phyloP scores from a whole-genome alignment of 495 filamentous ascomycete species.

The Aspergillus diversus region DNA sequence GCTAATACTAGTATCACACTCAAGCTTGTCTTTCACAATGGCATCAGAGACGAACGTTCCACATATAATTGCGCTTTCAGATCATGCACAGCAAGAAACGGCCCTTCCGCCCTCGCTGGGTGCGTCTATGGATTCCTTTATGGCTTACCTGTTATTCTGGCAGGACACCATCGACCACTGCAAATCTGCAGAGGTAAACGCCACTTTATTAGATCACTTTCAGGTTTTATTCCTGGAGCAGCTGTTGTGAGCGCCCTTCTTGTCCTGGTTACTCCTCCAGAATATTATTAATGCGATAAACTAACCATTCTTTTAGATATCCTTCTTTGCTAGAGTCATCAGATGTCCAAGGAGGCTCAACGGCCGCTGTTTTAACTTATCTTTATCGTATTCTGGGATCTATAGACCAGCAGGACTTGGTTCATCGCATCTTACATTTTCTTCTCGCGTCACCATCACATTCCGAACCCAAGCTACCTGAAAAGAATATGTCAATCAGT shows the following conservation, averaged over 20 bases:
- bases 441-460: constrained; percentile 73
- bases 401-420: constrained; percentile 87
- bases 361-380: constrained; percentile 94
- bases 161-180: constrained; percentile 97
- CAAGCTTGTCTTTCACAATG: constrained; percentile 39
- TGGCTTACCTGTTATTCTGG: constrained; percentile 96
- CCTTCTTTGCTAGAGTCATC: constrained; percentile 95
- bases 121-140: constrained; percentile 84
- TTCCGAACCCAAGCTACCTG: constrained; percentile 24
- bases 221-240: constrained; percentile 96
- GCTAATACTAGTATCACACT: no score
- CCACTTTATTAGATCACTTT: constrained; percentile 93
- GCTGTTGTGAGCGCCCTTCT: constrained; percentile 72
- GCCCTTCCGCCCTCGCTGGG: constrained; percentile 61
- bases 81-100: constrained; percentile 59
- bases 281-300: background rate
- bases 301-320: constrained; percentile 59
- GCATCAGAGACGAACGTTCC: constrained; percentile 67
- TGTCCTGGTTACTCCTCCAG: background rate
- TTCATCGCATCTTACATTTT: constrained; percentile 92
- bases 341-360: constrained; percentile 93
- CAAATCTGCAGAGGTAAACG: constrained; percentile 85
- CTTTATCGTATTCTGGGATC: constrained; percentile 87
- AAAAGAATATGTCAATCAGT: constrained; percentile 59
- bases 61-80: constrained; percentile 81